Base-by-base conservation (phyloP, 2,329 filamentous ascomycete genomes). In the Venturia effusa region DNA sequence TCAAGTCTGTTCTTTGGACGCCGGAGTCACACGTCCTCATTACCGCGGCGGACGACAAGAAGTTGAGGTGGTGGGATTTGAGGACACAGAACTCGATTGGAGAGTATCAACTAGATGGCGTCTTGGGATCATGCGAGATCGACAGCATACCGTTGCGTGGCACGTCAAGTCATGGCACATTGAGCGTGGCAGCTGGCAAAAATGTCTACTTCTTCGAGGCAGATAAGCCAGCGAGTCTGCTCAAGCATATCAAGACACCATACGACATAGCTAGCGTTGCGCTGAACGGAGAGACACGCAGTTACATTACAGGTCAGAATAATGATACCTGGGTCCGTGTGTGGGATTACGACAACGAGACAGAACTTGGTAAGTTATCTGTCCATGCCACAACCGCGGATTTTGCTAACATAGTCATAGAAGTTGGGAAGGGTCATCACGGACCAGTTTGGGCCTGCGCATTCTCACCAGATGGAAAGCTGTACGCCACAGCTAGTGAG, bases 1-100 rank as follows among this genome's bases (percentile, higher is more conserved):
- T 99, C 81, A 97, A 97, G 76, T 92, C 91, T 65, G 95, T 99
- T 66, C 89, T 96, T 66, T 99, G 94, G 94, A 90, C 91, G 62
- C 84, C 86, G 65, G 89, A 96, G 71, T 88, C 89, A 61, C 96
- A 94, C 70, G 86, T 93, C 67, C 80, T 99, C 64, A 89, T 96
- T 61, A 99, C 94, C 0, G 92, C 93, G 1, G 89, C 91, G 0
- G 88, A 90, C 67, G 93, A 97, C 73, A 95, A 94, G 73, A 91
- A 88, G 59, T 83, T 99, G 32, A 87, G 94, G 64, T 99, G 94
- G 94, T 96, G 94, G 80, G 92, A 99, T 74, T 79, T 97, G 59
- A 87, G 90, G 30, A 86, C 85, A 62, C 86, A 88, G 62, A 81
- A 86, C 40, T 86, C 90, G 30, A 85, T 96, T 66, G 85, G 89